A percentile compares a stretch with the other conserved stretches of the same genome.
Evolutionary conservation across 2,329 filamentous ascomycete genomes (phyloP).

Genomic region (Thelonectria olida): DNA sequence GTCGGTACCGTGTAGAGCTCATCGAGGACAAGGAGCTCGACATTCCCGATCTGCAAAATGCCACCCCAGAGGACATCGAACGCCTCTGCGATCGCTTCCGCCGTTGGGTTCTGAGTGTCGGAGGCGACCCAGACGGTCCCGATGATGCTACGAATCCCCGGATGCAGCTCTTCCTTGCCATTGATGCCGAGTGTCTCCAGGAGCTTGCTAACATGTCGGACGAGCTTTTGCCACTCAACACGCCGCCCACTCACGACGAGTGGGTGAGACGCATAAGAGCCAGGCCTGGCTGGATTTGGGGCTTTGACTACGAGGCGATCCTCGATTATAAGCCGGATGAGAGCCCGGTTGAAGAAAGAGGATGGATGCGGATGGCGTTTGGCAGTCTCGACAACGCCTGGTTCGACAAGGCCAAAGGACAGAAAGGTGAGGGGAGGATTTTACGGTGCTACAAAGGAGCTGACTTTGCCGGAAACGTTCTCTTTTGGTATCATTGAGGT

Average conservation of each 20-base stretch:
- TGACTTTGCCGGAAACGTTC: too few relatives aligned
- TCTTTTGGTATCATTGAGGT: too few relatives aligned
- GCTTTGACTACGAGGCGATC: not conserved
- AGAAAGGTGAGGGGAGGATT: too few relatives aligned
- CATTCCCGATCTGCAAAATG: not conserved
- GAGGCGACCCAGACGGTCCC: not conserved
- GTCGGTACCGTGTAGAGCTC: constrained; percentile 2
- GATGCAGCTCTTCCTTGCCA: not conserved
- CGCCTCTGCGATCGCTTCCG: not conserved
- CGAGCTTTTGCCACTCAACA: not conserved
- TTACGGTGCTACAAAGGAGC: too few relatives aligned
- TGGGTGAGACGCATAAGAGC: not conserved
- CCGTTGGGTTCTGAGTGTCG: not conserved
- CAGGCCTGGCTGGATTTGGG: not conserved
- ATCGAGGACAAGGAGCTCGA: not conserved
- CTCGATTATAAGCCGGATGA: not conserved
- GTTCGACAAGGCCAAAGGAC: too few relatives aligned
- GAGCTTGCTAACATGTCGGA: not conserved
- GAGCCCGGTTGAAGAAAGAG: not conserved
- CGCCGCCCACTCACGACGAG: not conserved
- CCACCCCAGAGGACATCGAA: not conserved
- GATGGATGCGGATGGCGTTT: not conserved
- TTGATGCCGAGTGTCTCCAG: not conserved
- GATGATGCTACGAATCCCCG: not conserved
- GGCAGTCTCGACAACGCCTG: too few relatives aligned